Evolutionary conservation across 495 filamentous ascomycete species (phyloP).

Genomic region (Penicillium bialowiezense): DNA sequence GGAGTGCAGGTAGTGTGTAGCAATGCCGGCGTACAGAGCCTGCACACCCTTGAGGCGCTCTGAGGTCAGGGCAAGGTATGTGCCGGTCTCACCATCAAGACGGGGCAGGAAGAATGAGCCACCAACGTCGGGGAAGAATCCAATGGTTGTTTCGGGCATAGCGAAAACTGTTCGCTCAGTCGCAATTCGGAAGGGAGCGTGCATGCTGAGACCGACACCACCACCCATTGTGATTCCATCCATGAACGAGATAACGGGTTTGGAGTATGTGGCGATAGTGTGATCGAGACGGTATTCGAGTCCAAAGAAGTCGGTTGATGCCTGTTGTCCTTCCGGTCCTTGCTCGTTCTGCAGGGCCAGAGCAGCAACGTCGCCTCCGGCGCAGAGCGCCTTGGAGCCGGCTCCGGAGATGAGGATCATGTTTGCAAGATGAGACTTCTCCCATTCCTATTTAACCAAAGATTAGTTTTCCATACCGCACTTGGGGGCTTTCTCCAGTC

Average conservation of each 20-base stretch:
- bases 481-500: not conserved
- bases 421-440: conserved; percentile 89
- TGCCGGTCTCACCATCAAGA: conserved; percentile 78
- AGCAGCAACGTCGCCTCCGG: conserved; percentile 82
- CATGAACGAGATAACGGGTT: conserved; percentile 94
- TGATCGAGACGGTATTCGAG: conserved; percentile 95
- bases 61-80: conserved; percentile 88
- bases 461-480: conserved; percentile 10
- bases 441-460: conserved; percentile 64
- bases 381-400: conserved; percentile 82
- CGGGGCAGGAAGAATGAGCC: conserved; percentile 92
- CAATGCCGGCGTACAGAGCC: conserved; percentile 76
- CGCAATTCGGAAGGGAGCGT: conserved; percentile 93
- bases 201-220: conserved; percentile 88
- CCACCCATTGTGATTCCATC: conserved; percentile 99
- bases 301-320: conserved; percentile 79
- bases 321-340: conserved; percentile 62
- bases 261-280: conserved; percentile 87
- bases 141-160: conserved; percentile 97
- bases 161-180: conserved; percentile 94
- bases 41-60: conserved; percentile 76
- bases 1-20: conserved; percentile 93
- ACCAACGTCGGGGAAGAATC: conserved; percentile 97
- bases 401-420: conserved; percentile 89
- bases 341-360: conserved; percentile 70